Percentiles rank a stretch among this genome's conserved stretches.
phyloP scores from a whole-genome alignment of 257 asterid species.

The Gardenia jasminoides region DNA sequence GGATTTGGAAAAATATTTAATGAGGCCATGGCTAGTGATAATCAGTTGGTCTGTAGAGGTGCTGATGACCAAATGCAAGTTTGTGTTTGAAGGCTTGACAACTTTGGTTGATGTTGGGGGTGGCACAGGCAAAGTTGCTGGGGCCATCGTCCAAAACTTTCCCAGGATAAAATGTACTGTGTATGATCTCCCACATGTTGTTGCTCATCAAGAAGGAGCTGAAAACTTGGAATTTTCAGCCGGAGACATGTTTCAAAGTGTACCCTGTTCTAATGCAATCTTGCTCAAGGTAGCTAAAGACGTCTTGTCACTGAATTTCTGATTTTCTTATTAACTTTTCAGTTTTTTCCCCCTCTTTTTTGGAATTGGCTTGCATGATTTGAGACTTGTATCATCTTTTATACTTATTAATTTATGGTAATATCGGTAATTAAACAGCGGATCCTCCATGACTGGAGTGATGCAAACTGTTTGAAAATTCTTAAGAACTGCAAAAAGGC shows the following conservation, averaged over 20 bases:
- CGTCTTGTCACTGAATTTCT: too few relatives aligned
- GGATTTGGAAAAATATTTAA: not conserved
- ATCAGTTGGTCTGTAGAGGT: not conserved
- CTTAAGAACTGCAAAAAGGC: too few relatives aligned
- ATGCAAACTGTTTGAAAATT: too few relatives aligned
- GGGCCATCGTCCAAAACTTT: not conserved
- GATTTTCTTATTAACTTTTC: too few relatives aligned
- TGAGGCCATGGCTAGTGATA: conserved; percentile 19
- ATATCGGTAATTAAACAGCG: too few relatives aligned
- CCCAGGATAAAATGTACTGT: conserved; percentile 1
- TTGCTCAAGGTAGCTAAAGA: conserved; percentile 12
- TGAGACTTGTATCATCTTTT: too few relatives aligned
- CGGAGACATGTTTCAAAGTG: conserved; percentile 25
- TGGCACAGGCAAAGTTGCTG: conserved; percentile 12
- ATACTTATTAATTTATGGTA: too few relatives aligned
- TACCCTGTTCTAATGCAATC: conserved; percentile 30
- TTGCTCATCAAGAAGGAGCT: conserved; percentile 7
- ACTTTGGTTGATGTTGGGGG: conserved; percentile 12
- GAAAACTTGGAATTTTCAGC: not conserved
- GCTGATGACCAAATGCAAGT: not conserved
- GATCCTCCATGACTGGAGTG: too few relatives aligned
- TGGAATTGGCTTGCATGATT: too few relatives aligned
- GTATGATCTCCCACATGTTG: not conserved
- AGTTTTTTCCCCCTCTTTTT: too few relatives aligned
- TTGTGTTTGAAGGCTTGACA: conserved; percentile 16